These are phyloP conservation scores for Macrolepiota fuliginosa DNA, from an alignment of 768 basidiomycete genomes.

Conservation along the genomic window DNA sequence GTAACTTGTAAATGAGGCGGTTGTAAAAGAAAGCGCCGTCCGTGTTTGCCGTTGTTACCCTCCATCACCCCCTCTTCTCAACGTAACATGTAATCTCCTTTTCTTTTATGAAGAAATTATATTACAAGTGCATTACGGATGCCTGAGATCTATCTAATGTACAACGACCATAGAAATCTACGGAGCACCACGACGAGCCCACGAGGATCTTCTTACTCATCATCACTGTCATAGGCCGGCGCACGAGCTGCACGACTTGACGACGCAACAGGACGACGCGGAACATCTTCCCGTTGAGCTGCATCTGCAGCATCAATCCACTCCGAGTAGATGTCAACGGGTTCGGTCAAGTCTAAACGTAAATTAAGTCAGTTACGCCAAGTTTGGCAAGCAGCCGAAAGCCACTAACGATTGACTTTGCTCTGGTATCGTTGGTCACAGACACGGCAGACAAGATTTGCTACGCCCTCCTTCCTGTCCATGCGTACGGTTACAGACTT, in stretches of 20 bases:
- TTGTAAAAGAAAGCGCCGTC: constrained; percentile 2
- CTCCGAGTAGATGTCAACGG: constrained; percentile 87
- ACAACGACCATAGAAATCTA: constrained; percentile 6
- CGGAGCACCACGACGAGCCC: not conserved
- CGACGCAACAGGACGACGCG: constrained; percentile 58
- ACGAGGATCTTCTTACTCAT: constrained; percentile 30
- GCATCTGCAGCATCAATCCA: constrained; percentile 91
- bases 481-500: constrained; percentile 83
- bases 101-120: not conserved
- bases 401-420: constrained; percentile 71
- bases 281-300: constrained; percentile 65
- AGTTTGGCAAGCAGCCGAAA: constrained; percentile 4
- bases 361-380: constrained; percentile 9
- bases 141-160: constrained; percentile 2
- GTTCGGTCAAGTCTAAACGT: constrained; percentile 73
- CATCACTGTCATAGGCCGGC: constrained; percentile 46
- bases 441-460: constrained; percentile 76
- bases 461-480: constrained; percentile 83
- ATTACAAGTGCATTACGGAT: constrained; percentile 10
- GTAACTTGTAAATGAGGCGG: constrained; percentile 11
- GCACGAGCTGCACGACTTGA: constrained; percentile 50
- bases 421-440: constrained; percentile 88
- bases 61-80: constrained; percentile 1
- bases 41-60: constrained; percentile 13
- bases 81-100: not conserved